Evolutionary conservation across 2,329 filamentous ascomycete species (phyloP).

Genomic region (Lachnellula subtilissima): DNA sequence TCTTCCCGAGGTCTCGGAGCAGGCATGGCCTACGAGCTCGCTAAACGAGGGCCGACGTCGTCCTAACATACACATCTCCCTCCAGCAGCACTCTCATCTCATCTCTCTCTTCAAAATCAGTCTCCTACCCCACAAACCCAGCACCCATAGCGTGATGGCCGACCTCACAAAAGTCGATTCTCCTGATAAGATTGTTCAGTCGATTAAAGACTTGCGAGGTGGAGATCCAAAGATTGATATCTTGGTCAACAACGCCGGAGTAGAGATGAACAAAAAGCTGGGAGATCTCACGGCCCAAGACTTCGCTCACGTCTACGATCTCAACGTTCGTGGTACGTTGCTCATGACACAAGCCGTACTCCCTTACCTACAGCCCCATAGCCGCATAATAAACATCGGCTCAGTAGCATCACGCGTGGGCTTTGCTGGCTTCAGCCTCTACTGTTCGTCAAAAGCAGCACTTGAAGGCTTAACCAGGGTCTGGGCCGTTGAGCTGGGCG

Average conservation of each 20-base stretch:
- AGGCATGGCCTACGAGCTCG: conserved; percentile 13
- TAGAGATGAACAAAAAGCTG: conserved; percentile 23
- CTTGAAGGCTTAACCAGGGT: conserved; percentile 17
- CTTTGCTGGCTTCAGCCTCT: conserved; percentile 9
- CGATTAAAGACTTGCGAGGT: conserved; percentile 36
- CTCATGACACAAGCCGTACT: conserved; percentile 15
- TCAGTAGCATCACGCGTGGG: conserved; percentile 7
- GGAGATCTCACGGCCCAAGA: conserved; percentile 46
- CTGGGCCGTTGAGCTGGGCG: conserved; percentile 16
- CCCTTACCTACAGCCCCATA: conserved; percentile 6
- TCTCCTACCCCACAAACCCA: conserved; percentile 49
- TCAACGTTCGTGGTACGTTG: conserved; percentile 55
- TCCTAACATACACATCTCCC: conserved; percentile 2
- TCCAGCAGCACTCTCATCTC: neutral
- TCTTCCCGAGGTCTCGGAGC: conserved; percentile 14
- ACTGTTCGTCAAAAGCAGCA: conserved; percentile 14
- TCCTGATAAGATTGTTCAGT: conserved; percentile 51
- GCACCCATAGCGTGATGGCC: conserved; percentile 58
- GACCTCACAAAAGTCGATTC: conserved; percentile 60
- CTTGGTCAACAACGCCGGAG: conserved; percentile 77
- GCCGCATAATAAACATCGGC: conserved; percentile 18
- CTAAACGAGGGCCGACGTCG: conserved; percentile 14
- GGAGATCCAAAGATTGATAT: conserved; percentile 58
- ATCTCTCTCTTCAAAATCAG: neutral
- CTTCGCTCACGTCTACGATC: conserved; percentile 66